Conservation (phyloP, 352 stramenopile species). For the Phytophthora rubi region DNA sequence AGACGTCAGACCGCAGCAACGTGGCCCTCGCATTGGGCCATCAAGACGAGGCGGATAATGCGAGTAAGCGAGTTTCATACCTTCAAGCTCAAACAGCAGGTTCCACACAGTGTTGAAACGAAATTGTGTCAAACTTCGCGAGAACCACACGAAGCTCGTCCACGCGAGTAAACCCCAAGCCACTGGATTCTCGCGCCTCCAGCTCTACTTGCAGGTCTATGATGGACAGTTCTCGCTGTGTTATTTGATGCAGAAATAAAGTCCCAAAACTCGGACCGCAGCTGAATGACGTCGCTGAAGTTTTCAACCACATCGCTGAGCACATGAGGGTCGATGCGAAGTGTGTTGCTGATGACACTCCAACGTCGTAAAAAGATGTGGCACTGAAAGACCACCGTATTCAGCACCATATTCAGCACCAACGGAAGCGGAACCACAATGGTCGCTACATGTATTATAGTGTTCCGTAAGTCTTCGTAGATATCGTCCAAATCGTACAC, state of each 20-base stretch:
- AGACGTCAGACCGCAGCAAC: slow-evolving; percentile 24
- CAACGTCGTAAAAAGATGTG: slow-evolving; percentile 67
- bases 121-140: slow-evolving; percentile 45
- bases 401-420: slow-evolving; percentile 26
- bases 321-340: slow-evolving; percentile 54
- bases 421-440: slow-evolving; percentile 44
- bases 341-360: slow-evolving; percentile 54
- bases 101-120: slow-evolving; percentile 64
- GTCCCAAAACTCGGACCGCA: slow-evolving; percentile 54
- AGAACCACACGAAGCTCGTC: slow-evolving; percentile 50
- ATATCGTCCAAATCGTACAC: slow-evolving; percentile 48
- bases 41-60: slow-evolving; percentile 49
- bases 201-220: slow-evolving; percentile 42
- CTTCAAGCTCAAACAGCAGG: slow-evolving; percentile 54
- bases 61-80: slow-evolving; percentile 42
- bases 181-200: slow-evolving; percentile 28
- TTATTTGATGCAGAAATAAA: slow-evolving; percentile 33
- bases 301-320: slow-evolving; percentile 63
- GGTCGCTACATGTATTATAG: no score
- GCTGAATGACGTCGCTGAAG: slow-evolving; percentile 54
- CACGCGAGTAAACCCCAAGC: slow-evolving; percentile 40
- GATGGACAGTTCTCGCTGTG: slow-evolving; percentile 11
- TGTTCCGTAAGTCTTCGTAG: slow-evolving; percentile 36
- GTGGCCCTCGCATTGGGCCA: slow-evolving; percentile 32
- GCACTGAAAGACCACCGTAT: slow-evolving; percentile 59